These are phyloP conservation scores for Sclerotinia subarctica DNA, from an alignment of 2,329 filamentous ascomycete species.

Conservation along the genomic window DNA sequence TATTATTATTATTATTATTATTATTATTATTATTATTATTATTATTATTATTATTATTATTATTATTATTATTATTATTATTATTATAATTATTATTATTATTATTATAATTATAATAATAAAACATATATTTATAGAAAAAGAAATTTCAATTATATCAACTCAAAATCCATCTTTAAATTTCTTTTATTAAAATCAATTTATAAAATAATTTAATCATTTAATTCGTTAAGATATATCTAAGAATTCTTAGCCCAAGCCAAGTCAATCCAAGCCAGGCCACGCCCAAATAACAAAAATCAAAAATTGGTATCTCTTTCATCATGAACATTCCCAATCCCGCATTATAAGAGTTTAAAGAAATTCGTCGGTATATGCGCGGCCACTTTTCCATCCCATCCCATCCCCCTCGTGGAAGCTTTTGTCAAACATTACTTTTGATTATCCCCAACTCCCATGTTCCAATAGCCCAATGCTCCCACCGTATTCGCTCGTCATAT, in stretches of 20 bases:
- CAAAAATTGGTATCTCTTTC: conserved; percentile 32
- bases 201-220: conserved; percentile 2
- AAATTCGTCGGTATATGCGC: conserved; percentile 37
- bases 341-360: conserved; percentile 20
- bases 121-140: no score
- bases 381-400: conserved; percentile 21
- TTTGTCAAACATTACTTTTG: conserved; percentile 17
- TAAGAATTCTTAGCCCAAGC: conserved; percentile 21
- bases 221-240: conserved; percentile 34
- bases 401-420: neutral
- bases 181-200: no score
- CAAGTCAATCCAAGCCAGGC: conserved; percentile 9
- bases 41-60: no score
- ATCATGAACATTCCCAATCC: conserved; percentile 24
- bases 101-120: no score
- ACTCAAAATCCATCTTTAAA: no score
- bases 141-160: no score
- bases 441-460: neutral
- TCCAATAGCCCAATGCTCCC: neutral
- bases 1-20: no score
- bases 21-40: no score
- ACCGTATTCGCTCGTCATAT: conserved; percentile 27
- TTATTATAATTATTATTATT: no score
- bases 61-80: no score
- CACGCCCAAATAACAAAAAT: conserved; percentile 35